Base-by-base conservation (phyloP, 2,329 filamentous ascomycete species). In the Apiospora koreana region DNA sequence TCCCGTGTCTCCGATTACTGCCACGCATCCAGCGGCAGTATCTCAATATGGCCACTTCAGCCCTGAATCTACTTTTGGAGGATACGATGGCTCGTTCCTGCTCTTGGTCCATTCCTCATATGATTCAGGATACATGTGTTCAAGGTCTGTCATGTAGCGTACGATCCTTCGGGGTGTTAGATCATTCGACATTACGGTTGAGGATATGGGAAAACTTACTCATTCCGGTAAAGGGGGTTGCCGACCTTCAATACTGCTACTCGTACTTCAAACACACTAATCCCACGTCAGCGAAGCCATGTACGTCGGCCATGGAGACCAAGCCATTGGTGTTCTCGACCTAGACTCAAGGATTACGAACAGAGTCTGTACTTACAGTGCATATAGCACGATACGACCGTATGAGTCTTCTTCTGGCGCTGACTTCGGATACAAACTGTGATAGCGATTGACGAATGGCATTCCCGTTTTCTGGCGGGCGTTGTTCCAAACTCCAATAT, bases 41-140 rank as follows among this genome's bases (percentile, higher is more conserved):
- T 9, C 21, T 21, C 31, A 48, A 23, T 38, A 38, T 4, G 31
- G 54, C 54, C 54, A 62, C 18, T 1, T 62, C 54, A 62, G 9
- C 2, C 31, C 54, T 9, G 54, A 62, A 14, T 62, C 54, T 14
- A 38, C 21, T 18, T 38, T 62, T 6, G 54, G 31, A 3, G 54
- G 54, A 38, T 6, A 62, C 1, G 21, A 18, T 2, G 54, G 18
- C 31, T 62, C 54, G 21, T 38, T n/a, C 31, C 31, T n/a, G 18
- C 4, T 38, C n/a, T 9, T 45, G n/a, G 66, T 66, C 69, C 69
- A 70, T 23, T 70, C 69, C n/a, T 70, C 69, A 18, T 70, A 70
- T 0, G 66, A 31, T 12, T 70, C 66, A 18, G 50, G 69, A 45
- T 54, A 69, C 21, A 1, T 18, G n/a, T 23, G 10, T 10, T 70